A percentile compares a stretch with the other conserved stretches of the same genome.
Conservation (phyloP, 2,329 filamentous ascomycete genomes). For the Ophiocordyceps sinensis region DNA sequence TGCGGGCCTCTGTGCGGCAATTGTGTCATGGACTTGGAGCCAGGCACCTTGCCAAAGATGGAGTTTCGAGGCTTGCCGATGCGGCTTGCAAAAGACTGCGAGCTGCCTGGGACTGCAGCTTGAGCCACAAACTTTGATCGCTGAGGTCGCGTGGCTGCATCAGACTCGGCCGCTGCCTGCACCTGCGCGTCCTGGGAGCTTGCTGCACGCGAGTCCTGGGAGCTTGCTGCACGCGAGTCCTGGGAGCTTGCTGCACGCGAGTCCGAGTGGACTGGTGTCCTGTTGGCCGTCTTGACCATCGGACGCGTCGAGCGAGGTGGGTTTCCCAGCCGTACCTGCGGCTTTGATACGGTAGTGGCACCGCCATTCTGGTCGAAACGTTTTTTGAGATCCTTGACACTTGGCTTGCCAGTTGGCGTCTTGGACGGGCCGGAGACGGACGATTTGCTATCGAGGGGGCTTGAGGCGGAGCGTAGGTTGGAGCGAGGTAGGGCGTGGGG, state of each 20-base stretch:
- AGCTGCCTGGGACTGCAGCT: slow-evolving; percentile 36
- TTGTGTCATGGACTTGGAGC: slow-evolving; percentile 20
- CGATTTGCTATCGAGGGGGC: slow-evolving; percentile 33
- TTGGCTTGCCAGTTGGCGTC: slow-evolving; percentile 35
- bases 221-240: slow-evolving; percentile 16
- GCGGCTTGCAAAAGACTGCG: slow-evolving; percentile 46
- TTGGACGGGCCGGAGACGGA: slow-evolving; percentile 14
- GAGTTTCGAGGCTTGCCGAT: slow-evolving; percentile 34
- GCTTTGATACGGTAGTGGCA: slow-evolving; percentile 18
- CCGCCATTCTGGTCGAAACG: slow-evolving; percentile 55
- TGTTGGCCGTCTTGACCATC: slow-evolving; percentile 19
- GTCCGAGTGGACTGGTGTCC: slow-evolving; percentile 25
- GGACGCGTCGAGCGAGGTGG: slow-evolving; percentile 13
- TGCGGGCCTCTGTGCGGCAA: slow-evolving; percentile 17
- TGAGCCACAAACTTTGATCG: slow-evolving; percentile 32
- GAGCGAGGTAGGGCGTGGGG: slow-evolving; percentile 26
- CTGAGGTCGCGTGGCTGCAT: slow-evolving; percentile 21
- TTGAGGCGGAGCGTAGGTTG: slow-evolving; percentile 38
- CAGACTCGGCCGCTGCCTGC: slow-evolving; percentile 2
- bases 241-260: slow-evolving; percentile 14
- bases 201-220: slow-evolving; percentile 16
- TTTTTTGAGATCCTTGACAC: slow-evolving; percentile 67
- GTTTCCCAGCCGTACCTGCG: slow-evolving; percentile 17
- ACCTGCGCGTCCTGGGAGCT: slow-evolving; percentile 4
- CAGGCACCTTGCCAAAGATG: slow-evolving; percentile 17